These are phyloP conservation scores for Globisporangium uncinulatum DNA, from an alignment of 352 stramenopile species.

Conservation along the genomic window DNA sequence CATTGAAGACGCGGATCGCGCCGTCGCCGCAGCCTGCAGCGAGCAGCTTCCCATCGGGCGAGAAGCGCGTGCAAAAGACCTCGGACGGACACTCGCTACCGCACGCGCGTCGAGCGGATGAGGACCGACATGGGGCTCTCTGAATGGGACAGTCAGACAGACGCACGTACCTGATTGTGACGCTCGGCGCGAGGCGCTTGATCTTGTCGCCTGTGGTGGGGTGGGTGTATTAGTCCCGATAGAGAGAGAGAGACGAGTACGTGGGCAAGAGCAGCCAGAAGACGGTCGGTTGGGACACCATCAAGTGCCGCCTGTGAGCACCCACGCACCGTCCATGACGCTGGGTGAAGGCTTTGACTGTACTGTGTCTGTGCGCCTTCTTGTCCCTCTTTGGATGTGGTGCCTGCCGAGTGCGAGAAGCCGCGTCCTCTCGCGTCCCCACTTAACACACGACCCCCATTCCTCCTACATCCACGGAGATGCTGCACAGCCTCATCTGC, in stretches of 20 bases:
- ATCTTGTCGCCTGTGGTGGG: conserved; percentile 26
- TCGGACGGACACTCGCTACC: conserved; percentile 75
- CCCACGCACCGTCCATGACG: conserved; percentile 23
- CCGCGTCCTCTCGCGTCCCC: neutral
- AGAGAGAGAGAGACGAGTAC: no score
- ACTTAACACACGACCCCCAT: no score
- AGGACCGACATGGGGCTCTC: no score
- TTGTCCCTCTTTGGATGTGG: neutral
- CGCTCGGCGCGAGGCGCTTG: conserved; percentile 67
- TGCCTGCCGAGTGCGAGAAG: neutral
- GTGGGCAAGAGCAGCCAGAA: no score
- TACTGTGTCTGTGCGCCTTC: neutral
- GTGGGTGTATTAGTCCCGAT: no score
- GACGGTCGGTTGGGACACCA: no score
- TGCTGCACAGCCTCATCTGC: conserved; percentile 65
- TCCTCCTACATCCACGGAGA: no score
- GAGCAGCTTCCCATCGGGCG: conserved; percentile 74
- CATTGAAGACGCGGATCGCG: conserved; percentile 82
- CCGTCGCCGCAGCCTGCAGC: conserved; percentile 83
- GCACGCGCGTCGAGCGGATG: no score
- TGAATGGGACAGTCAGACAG: no score
- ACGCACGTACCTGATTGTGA: conserved; percentile 67
- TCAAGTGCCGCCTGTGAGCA: no score
- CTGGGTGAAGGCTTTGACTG: neutral
- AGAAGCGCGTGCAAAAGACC: conserved; percentile 88